phyloP scores from a whole-genome alignment of 495 filamentous ascomycete species.

The Umbilicaria muhlenbergii region DNA sequence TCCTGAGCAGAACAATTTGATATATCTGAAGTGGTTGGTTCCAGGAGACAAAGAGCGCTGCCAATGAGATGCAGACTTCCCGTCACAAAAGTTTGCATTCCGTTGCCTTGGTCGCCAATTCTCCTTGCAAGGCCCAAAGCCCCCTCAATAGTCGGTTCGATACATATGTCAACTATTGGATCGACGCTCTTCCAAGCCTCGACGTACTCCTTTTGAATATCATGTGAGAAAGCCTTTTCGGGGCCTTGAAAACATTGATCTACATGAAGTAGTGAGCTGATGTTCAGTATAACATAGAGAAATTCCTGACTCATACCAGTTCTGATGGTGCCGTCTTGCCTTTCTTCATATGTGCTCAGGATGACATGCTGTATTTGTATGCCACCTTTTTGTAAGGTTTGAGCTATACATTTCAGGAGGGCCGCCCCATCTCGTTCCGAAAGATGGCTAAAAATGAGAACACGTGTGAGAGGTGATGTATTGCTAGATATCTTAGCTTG shows the following conservation, averaged over 20 bases:
- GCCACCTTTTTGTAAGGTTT: conserved; percentile 12
- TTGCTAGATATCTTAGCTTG: conserved; percentile 1
- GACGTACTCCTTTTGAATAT: conserved; percentile 16
- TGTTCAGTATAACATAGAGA: background rate
- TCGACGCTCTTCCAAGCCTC: conserved; percentile 14
- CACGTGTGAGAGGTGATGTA: conserved; percentile 3
- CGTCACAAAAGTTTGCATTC: conserved; percentile 36
- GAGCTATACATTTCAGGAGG: conserved; percentile 17
- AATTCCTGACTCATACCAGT: conserved; percentile 7
- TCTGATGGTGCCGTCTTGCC: conserved; percentile 13
- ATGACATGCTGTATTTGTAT: conserved; percentile 18
- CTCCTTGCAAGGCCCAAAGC: conserved; percentile 18
- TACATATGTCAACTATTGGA: conserved; percentile 11
- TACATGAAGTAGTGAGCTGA: conserved; percentile 6
- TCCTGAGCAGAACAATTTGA: no score
- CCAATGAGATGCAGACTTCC: conserved; percentile 49
- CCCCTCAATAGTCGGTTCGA: conserved; percentile 17
- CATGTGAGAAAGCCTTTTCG: conserved; percentile 9
- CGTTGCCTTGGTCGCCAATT: conserved; percentile 11
- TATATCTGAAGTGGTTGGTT: background rate
- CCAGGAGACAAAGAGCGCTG: conserved; percentile 30
- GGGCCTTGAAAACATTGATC: conserved; percentile 15
- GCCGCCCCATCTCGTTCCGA: conserved; percentile 21
- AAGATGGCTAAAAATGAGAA: conserved; percentile 27
- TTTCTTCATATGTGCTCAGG: conserved; percentile 20